Base-by-base conservation (phyloP, 1,284 basidiomycete species). In the Boletus calvinii region DNA sequence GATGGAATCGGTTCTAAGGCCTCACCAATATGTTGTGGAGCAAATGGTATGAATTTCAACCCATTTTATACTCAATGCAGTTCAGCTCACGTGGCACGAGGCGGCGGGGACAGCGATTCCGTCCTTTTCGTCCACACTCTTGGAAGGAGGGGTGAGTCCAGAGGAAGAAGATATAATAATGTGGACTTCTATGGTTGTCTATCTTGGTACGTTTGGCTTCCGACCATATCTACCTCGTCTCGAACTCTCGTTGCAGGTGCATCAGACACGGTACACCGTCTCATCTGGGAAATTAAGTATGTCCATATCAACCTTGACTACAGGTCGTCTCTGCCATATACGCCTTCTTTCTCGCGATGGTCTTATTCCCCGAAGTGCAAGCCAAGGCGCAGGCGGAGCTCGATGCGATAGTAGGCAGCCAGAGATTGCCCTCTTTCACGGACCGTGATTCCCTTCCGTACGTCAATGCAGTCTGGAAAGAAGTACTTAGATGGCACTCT, bases 291-390 rank as follows among this genome's bases (percentile, higher is more conserved):
- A 20, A 36, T 69, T 62, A 1, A 26, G 2, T 3, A 13, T 29
- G 3, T 11, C 3, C 29, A 47, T n/a, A 61, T 37, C 0, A 1
- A 30, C 6, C n/a, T 20, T 0, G 0, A 30, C 4, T 30, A 36
- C 11, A 69, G 66, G 72, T 73, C 2, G 72, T 74, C 13, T 72
- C 77, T 10, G 66, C 73, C 0, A 59, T 75, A 48, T 71, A 58
- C 29, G 50, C 59, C 1, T 68, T 67, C 41, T 65, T 65, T 30
- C 60, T 68, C 2, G 64, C 62, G 0, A 64, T 67, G 62, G 41
- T 56, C 0, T 47, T 69, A 32, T 62, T 34, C 22, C 65, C 65
- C 0, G 60, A 63, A 2, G 56, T 68, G 0, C 64, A 61, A 31
- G 47, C 37, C 10, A 59, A 53, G 32, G 65, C 65, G 0, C 58